phyloP scores from a whole-genome alignment of 768 basidiomycete genomes.

The Asterophora parasitica region DNA sequence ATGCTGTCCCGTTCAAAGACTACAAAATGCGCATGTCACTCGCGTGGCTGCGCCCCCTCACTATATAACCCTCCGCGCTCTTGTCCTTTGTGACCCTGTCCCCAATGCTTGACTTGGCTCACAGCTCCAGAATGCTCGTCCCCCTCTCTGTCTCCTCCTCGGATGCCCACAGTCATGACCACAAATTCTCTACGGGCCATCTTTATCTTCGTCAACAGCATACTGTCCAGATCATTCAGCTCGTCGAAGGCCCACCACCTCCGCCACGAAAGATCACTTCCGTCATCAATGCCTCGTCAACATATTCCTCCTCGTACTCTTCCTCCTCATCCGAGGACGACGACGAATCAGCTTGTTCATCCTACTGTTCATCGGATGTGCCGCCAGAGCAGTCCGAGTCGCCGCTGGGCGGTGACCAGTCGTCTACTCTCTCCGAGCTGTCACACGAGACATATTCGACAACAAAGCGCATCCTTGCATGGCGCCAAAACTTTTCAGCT shows the following conservation, averaged over 20 bases:
- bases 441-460: conserved; percentile 45
- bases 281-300: conserved; percentile 33
- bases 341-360: conserved; percentile 50
- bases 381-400: conserved; percentile 32
- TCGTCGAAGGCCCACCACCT: conserved; percentile 62
- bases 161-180: conserved; percentile 25
- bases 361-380: conserved; percentile 69
- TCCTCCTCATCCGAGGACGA: conserved; percentile 34
- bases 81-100: conserved; percentile 16
- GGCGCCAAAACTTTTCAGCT: conserved; percentile 57
- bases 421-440: conserved; percentile 21
- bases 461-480: conserved; percentile 65
- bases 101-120: conserved; percentile 23
- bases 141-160: conserved; percentile 15
- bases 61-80: conserved; percentile 16
- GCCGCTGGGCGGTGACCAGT: conserved; percentile 7
- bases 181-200: conserved; percentile 34
- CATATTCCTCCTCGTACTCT: conserved; percentile 35
- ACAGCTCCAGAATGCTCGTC: conserved; percentile 12
- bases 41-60: conserved; percentile 14
- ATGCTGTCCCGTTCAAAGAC: conserved; percentile 18
- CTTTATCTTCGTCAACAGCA: conserved; percentile 46
- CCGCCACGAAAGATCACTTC: conserved; percentile 42
- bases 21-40: conserved; percentile 24
- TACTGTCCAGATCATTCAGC: conserved; percentile 65